Percentiles rank a stretch among this genome's conserved stretches.
phyloP scores from a whole-genome alignment of 2,329 filamentous ascomycete species.

The Fusarium solani-melongenae region DNA sequence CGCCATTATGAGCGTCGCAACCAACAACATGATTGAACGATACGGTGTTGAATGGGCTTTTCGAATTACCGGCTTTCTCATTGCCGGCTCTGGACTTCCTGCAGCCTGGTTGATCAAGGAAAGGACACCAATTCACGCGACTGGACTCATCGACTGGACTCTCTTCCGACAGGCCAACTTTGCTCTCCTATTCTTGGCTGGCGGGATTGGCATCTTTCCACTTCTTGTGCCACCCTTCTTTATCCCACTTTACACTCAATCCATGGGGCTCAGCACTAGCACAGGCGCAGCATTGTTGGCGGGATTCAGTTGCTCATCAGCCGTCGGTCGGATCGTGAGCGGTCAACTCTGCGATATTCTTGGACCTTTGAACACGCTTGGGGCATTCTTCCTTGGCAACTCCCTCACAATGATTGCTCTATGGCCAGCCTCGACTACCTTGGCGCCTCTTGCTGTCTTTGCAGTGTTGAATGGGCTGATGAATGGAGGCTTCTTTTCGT shows the following conservation, averaged over 20 bases:
- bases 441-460: constrained; percentile 66
- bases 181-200: constrained; percentile 62
- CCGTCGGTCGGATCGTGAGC: constrained; percentile 65
- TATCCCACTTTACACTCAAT: constrained; percentile 65
- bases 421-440: constrained; percentile 67
- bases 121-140: constrained; percentile 39
- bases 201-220: constrained; percentile 68
- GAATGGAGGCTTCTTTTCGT: constrained; percentile 73
- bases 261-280: constrained; percentile 63
- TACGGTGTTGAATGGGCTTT: constrained; percentile 64
- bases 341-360: constrained; percentile 65
- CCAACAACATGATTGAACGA: constrained; percentile 59
- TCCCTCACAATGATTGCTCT: constrained; percentile 69
- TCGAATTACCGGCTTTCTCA: constrained; percentile 63
- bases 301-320: constrained; percentile 70
- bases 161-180: constrained; percentile 65
- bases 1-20: constrained; percentile 60
- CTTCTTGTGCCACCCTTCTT: constrained; percentile 72
- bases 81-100: constrained; percentile 64
- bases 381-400: constrained; percentile 61
- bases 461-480: constrained; percentile 68
- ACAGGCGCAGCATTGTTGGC: constrained; percentile 68
- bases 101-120: constrained; percentile 65
- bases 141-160: constrained; percentile 61
- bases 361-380: constrained; percentile 66